Conservation (phyloP, 805 yeast species). For the Candida palmyrensis region DNA sequence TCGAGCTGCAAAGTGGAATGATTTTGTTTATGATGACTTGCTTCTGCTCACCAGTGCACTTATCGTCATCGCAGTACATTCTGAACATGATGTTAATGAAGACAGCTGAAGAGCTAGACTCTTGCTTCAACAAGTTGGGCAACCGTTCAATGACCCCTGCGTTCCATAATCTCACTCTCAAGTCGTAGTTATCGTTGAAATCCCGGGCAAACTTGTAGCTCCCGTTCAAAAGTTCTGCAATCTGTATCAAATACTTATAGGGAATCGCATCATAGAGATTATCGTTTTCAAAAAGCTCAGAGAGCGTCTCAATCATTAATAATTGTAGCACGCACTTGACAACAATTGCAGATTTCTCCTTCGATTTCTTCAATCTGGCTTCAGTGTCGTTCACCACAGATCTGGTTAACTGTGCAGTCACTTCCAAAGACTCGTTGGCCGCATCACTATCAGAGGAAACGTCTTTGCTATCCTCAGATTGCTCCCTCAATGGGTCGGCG, state of each 20-base stretch:
- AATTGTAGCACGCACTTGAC: constrained; percentile 89
- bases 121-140: constrained; percentile 90
- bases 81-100: constrained; percentile 76
- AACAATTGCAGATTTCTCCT: constrained; percentile 70
- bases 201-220: constrained; percentile 81
- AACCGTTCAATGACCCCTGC: constrained; percentile 88
- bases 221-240: constrained; percentile 55
- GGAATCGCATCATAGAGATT: constrained; percentile 68
- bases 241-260: constrained; percentile 50
- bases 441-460: constrained; percentile 12
- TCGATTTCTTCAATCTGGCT: constrained; percentile 37
- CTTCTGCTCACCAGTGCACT: constrained; percentile 43
- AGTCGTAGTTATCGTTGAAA: constrained; percentile 84
- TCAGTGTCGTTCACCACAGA: constrained; percentile 24
- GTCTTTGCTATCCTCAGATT: constrained; percentile 30
- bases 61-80: constrained; percentile 63
- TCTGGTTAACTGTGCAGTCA: constrained; percentile 3
- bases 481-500: constrained; percentile 41
- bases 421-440: constrained; percentile 6
- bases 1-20: constrained; percentile 62
- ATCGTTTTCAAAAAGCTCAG: constrained; percentile 72
- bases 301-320: constrained; percentile 78
- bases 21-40: constrained; percentile 47
- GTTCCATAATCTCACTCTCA: constrained; percentile 84
- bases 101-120: constrained; percentile 84